phyloP scores from a whole-genome alignment of 2,329 filamentous ascomycete species.

The Diaporthe longicolla region DNA sequence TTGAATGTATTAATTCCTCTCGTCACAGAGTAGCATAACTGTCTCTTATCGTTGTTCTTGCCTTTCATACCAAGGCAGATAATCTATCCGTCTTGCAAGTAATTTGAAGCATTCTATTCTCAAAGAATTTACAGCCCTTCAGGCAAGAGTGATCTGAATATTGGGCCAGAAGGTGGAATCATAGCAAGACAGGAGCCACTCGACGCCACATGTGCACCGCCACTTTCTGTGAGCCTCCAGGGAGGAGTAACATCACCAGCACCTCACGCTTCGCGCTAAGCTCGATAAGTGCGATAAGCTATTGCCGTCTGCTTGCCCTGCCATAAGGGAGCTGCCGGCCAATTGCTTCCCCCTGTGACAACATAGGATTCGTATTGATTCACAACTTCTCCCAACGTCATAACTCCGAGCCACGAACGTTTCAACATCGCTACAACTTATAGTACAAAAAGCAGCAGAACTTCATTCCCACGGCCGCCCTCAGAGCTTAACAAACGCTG shows the following conservation, averaged over 20 bases:
- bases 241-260: constrained; percentile 6
- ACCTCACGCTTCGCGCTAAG: constrained; percentile 15
- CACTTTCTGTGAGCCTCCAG: background rate
- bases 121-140: background rate
- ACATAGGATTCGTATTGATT: constrained; percentile 16
- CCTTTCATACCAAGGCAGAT: too few relatives aligned
- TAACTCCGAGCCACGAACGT: background rate
- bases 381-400: background rate
- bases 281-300: constrained; percentile 31
- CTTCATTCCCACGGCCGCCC: too few relatives aligned
- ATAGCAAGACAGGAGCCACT: background rate
- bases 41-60: background rate
- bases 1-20: background rate
- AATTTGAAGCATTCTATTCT: background rate
- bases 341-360: constrained; percentile 26
- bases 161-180: background rate
- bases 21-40: background rate
- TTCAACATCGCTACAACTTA: background rate
- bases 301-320: constrained; percentile 3
- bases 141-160: background rate
- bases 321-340: constrained; percentile 16
- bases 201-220: constrained; percentile 24
- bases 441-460: background rate
- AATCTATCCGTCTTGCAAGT: background rate
- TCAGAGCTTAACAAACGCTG: background rate